phyloP scores from a whole-genome alignment of 2,329 filamentous ascomycete species.

The Chaetomiaceae sp. region DNA sequence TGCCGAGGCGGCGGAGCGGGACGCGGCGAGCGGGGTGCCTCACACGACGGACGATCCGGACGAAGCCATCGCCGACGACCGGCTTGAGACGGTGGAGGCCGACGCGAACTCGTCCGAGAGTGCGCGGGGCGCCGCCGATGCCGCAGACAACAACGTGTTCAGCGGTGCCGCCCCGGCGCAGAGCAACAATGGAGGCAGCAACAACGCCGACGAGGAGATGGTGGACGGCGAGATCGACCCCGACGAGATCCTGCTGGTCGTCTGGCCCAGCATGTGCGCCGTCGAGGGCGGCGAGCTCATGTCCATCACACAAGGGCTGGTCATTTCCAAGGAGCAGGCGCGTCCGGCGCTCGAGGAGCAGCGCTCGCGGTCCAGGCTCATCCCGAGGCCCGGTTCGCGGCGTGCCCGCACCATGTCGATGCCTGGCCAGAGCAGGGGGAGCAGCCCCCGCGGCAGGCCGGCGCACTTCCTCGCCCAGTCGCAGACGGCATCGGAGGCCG shows the following conservation, averaged over 20 bases:
- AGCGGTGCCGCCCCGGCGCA: too few species aligned
- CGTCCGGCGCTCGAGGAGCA: conserved; percentile 29
- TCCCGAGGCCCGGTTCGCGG: conserved; percentile 21
- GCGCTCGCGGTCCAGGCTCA: conserved; percentile 18
- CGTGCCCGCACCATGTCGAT: conserved; percentile 25
- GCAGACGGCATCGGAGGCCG: conserved; percentile 9
- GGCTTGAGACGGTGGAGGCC: conserved; percentile 20
- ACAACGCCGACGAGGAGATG: conserved; percentile 15
- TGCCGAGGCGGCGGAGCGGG: conserved; percentile 19
- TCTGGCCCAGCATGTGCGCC: conserved; percentile 34
- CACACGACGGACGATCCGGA: background rate
- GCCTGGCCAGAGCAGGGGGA: conserved; percentile 22
- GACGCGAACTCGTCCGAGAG: background rate
- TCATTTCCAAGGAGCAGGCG: conserved; percentile 34
- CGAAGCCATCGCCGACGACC: conserved; percentile 13
- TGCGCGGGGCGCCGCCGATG: background rate
- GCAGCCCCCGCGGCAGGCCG: conserved; percentile 18
- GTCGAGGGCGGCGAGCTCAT: conserved; percentile 32
- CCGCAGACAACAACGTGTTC: background rate
- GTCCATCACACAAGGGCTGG: conserved; percentile 33
- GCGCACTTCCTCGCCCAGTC: conserved; percentile 16
- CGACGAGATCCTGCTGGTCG: conserved; percentile 31
- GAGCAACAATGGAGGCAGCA: too few species aligned
- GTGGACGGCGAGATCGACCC: conserved; percentile 29
- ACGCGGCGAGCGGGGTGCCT: conserved; percentile 7